These are phyloP conservation scores for Pichia sp. DNA, from an alignment of 1,139 yeast genomes.

Conservation along the genomic window DNA sequence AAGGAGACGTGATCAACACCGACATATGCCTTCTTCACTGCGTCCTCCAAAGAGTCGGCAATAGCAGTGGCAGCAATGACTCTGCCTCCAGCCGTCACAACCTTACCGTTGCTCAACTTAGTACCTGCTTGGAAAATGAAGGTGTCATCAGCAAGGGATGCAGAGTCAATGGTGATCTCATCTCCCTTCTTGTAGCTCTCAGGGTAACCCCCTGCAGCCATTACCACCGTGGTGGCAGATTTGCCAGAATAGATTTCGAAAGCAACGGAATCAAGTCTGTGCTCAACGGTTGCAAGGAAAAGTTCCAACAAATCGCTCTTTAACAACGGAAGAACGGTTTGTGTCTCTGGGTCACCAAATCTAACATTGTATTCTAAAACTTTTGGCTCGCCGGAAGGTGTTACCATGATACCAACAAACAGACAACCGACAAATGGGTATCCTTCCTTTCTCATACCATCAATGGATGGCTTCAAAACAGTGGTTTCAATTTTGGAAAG, in stretches of 20 bases:
- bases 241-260: constrained; percentile 57
- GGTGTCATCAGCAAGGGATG: constrained; percentile 48
- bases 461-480: constrained; percentile 85
- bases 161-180: constrained; percentile 55
- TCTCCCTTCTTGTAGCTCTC: constrained; percentile 83
- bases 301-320: constrained; percentile 91
- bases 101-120: constrained; percentile 43
- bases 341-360: constrained; percentile 99
- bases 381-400: constrained; percentile 76
- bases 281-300: constrained; percentile 91
- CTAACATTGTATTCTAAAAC: constrained; percentile 96
- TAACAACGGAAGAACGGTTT: constrained; percentile 86
- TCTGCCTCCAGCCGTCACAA: constrained; percentile 91
- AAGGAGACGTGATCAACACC: constrained; percentile 79
- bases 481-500: constrained; percentile 64
- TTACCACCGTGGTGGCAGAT: constrained; percentile 86
- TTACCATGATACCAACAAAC: constrained; percentile 94
- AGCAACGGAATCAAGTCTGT: constrained; percentile 80
- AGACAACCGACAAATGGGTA: constrained; percentile 93
- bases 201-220: constrained; percentile 98
- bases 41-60: constrained; percentile 68
- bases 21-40: constrained; percentile 79
- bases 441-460: constrained; percentile 95
- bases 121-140: constrained; percentile 97
- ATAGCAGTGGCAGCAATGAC: constrained; percentile 93